Conservation (phyloP, 179 eudicot species). For the Heliamphora pulchella region DNA sequence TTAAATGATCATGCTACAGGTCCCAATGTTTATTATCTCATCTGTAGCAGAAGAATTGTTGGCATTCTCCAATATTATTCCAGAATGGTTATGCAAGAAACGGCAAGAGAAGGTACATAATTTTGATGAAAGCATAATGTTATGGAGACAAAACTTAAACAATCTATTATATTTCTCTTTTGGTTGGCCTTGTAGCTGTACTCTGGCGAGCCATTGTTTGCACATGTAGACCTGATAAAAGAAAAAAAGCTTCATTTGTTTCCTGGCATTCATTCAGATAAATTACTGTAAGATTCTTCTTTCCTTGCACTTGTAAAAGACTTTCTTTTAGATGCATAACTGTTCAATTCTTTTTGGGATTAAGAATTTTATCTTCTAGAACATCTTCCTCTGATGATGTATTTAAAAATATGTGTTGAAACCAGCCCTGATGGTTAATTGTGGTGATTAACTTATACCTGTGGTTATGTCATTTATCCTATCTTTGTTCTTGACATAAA, state of each 20-base stretch:
- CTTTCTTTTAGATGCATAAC: background rate
- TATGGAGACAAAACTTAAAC: background rate
- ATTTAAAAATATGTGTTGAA: no score
- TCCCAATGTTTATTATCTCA: slow-evolving; percentile 71
- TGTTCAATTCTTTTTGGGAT: background rate
- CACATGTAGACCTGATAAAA: slow-evolving; percentile 62
- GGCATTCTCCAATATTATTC: slow-evolving; percentile 59
- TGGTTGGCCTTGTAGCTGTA: slow-evolving; percentile 49
- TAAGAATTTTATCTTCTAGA: background rate
- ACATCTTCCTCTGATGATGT: background rate
- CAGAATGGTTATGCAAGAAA: slow-evolving; percentile 79
- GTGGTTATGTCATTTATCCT: background rate
- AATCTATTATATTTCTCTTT: background rate
- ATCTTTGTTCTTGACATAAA: background rate
- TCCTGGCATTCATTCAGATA: slow-evolving; percentile 49
- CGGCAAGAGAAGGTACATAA: slow-evolving; percentile 65
- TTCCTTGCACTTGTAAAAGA: slow-evolving; percentile 9
- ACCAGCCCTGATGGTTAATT: background rate
- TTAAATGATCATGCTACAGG: slow-evolving; percentile 31
- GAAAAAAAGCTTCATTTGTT: slow-evolving; percentile 62
- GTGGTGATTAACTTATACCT: background rate
- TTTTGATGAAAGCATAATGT: background rate
- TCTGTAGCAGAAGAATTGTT: slow-evolving; percentile 74
- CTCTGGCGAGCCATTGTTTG: slow-evolving; percentile 70
- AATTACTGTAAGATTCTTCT: slow-evolving; percentile 49